A percentile compares a stretch with the other conserved stretches of the same genome.
These are phyloP conservation scores for Hygrophoropsis aurantiaca DNA, from an alignment of 768 basidiomycete genomes.

Conservation along the genomic window DNA sequence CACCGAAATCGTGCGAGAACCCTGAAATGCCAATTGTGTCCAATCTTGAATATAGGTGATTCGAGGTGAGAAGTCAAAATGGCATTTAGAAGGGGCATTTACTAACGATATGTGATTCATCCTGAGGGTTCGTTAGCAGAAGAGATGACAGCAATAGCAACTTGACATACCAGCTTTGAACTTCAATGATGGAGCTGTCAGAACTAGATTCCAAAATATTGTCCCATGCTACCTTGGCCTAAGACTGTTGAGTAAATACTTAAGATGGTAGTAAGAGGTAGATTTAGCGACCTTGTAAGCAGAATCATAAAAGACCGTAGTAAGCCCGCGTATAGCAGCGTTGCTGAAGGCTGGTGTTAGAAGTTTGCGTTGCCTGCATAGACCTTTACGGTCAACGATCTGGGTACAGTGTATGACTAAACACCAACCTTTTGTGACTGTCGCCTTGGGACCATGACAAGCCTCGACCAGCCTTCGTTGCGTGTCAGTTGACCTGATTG, in stretches of 20 bases:
- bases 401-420: no score
- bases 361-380: conserved; percentile 47
- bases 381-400: no score
- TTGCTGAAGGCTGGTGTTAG: conserved; percentile 54
- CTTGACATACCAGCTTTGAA: conserved; percentile 40
- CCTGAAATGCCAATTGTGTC: conserved; percentile 46
- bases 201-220: conserved; percentile 18
- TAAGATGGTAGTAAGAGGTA: neutral
- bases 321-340: conserved; percentile 45
- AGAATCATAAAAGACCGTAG: conserved; percentile 49
- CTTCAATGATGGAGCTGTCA: conserved; percentile 38
- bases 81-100: neutral
- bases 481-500: no score
- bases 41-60: conserved; percentile 24
- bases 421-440: conserved; percentile 42
- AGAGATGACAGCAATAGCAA: neutral
- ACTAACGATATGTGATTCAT: conserved; percentile 48
- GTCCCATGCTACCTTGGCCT: conserved; percentile 35
- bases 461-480: no score
- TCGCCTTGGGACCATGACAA: conserved; percentile 40
- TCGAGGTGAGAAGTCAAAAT: neutral
- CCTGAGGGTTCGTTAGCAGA: conserved; percentile 15
- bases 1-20: conserved; percentile 45
- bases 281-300: conserved; percentile 46
- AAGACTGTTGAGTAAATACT: neutral